A percentile compares a stretch with the other conserved stretches of the same genome.
phyloP scores from a whole-genome alignment of 345 rosid species.

The Salix brachista region DNA sequence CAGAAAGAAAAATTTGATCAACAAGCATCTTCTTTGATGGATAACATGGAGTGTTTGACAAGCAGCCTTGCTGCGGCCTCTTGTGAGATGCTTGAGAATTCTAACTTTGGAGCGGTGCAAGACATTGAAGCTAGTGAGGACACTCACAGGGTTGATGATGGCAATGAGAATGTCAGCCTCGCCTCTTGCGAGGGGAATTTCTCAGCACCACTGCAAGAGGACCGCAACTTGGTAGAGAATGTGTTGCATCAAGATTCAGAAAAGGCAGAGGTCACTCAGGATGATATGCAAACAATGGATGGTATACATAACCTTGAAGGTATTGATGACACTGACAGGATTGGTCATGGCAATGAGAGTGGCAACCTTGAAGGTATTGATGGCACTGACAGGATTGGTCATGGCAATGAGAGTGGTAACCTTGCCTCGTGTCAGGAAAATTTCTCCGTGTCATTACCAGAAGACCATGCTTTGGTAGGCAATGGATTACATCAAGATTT shows the following conservation, averaged over 20 bases:
- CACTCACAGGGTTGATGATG: neutral
- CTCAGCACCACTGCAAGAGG: neutral
- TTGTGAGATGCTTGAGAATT: slow-evolving; percentile 28
- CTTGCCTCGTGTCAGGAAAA: slow-evolving; percentile 11
- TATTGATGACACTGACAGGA: slow-evolving; percentile 9
- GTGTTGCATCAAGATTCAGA: neutral
- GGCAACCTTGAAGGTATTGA: slow-evolving; percentile 1
- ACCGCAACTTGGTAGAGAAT: neutral
- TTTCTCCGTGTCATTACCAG: slow-evolving; percentile 10
- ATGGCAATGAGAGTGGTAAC: slow-evolving; percentile 15
- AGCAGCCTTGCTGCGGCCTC: slow-evolving; percentile 18
- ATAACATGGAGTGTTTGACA: slow-evolving; percentile 17
- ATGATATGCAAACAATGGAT: slow-evolving; percentile 3
- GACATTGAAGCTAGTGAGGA: neutral
- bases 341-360: slow-evolving; percentile 13
- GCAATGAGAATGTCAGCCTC: neutral
- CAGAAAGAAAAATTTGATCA: slow-evolving; percentile 22
- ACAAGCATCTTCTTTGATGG: slow-evolving; percentile 23
- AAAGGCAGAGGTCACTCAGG: neutral
- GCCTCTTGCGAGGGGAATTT: slow-evolving; percentile 1
- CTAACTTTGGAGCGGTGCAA: slow-evolving; percentile 19
- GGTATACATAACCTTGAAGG: slow-evolving; percentile 17
- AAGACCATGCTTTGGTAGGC: slow-evolving; percentile 26
- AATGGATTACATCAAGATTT: slow-evolving; percentile 29
- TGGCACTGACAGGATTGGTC: slow-evolving; percentile 9